Conservation (phyloP, 306 rosid species). For the Myrica gale region DNA sequence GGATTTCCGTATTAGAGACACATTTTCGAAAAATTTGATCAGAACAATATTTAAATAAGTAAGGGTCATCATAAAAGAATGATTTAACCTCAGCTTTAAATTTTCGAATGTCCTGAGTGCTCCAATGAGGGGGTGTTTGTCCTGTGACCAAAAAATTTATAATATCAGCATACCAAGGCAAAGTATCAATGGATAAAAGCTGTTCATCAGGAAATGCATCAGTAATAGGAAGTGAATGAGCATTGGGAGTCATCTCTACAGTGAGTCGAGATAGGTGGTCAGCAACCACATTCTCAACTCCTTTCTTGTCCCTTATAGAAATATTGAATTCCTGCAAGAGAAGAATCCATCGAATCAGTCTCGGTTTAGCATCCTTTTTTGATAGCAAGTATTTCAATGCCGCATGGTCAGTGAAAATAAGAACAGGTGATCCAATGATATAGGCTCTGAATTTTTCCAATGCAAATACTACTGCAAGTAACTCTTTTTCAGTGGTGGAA, state of each 20-base stretch:
- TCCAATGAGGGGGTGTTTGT: neutral
- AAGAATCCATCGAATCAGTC: too few relatives aligned
- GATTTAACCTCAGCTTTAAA: neutral
- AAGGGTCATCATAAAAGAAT: slow-evolving; percentile 1
- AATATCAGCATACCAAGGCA: neutral
- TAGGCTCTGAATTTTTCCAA: too few relatives aligned
- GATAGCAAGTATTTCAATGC: too few relatives aligned
- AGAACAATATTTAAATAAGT: neutral
- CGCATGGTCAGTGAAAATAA: too few relatives aligned
- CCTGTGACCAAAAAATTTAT: neutral
- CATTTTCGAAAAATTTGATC: neutral
- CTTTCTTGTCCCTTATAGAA: too few relatives aligned
- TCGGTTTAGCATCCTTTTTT: too few relatives aligned
- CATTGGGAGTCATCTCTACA: neutral
- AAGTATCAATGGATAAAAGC: neutral
- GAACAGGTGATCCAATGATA: too few relatives aligned
- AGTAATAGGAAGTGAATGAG: too few relatives aligned
- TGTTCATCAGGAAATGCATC: neutral
- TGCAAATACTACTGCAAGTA: too few relatives aligned
- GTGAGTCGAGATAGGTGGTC: neutral
- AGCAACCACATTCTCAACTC: neutral
- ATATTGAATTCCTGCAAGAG: too few relatives aligned
- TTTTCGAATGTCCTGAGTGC: neutral
- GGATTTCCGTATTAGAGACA: neutral
- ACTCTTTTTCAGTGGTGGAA: too few relatives aligned